These are phyloP conservation scores for Salix koriyanagi DNA, from an alignment of 345 rosid genomes.

Conservation along the genomic window DNA sequence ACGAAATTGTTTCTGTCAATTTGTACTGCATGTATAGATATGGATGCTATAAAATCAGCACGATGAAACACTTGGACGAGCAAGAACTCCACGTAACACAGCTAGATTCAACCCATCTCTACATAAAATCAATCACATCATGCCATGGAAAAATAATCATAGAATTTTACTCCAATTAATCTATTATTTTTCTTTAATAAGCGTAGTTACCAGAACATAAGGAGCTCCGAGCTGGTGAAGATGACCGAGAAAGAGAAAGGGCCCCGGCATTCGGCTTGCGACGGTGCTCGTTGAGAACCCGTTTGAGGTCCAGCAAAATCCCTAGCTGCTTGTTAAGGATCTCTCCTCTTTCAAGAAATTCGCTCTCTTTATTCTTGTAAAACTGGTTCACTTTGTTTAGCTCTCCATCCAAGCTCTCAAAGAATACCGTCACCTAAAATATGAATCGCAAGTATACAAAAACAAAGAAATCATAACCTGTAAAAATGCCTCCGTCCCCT, in stretches of 20 bases:
- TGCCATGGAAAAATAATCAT: background rate
- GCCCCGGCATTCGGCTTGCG: slow-evolving; percentile 33
- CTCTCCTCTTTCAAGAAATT: slow-evolving; percentile 79
- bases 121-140: background rate
- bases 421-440: slow-evolving; percentile 61
- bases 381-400: slow-evolving; percentile 84
- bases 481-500: background rate
- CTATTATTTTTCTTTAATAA: background rate
- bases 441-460: background rate
- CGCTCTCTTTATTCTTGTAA: slow-evolving; percentile 65
- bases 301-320: slow-evolving; percentile 60
- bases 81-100: background rate
- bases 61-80: background rate
- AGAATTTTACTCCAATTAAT: background rate
- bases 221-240: slow-evolving; percentile 48
- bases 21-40: background rate
- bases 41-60: background rate
- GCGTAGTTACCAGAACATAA: slow-evolving; percentile 49
- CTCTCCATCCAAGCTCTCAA: slow-evolving; percentile 66
- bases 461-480: background rate
- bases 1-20: background rate
- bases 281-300: slow-evolving; percentile 46
- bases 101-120: background rate
- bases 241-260: slow-evolving; percentile 37
- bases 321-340: slow-evolving; percentile 63